Evolutionary conservation across 2,329 filamentous ascomycete genomes (phyloP).

Genomic region (Penicillium sp.): DNA sequence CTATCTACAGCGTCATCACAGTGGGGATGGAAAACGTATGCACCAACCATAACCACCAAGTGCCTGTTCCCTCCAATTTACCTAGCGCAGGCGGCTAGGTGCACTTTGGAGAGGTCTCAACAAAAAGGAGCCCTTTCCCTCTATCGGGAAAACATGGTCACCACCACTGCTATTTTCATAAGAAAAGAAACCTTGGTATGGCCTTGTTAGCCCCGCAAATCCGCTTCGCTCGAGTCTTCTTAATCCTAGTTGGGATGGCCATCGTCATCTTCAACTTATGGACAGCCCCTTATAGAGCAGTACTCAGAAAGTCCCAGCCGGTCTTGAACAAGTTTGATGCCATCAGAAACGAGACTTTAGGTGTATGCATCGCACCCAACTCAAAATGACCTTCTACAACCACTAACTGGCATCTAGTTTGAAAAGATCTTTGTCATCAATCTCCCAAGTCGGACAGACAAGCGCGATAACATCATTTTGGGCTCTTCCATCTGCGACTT

Average conservation of each 20-base stretch:
- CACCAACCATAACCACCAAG: too few relatives aligned
- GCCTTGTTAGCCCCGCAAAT: too few relatives aligned
- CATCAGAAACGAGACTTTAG: slow-evolving; percentile 4
- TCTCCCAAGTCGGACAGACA: slow-evolving; percentile 20
- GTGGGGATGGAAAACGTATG: too few relatives aligned
- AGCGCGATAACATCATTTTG: slow-evolving; percentile 22
- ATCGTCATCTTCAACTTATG: not conserved
- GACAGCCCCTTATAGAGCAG: not conserved
- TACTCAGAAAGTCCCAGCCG: slow-evolving; percentile 1
- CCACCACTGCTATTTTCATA: too few relatives aligned
- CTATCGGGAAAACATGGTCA: too few relatives aligned
- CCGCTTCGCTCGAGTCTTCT: not conserved
- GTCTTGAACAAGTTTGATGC: slow-evolving; percentile 2
- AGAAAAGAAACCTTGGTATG: too few relatives aligned
- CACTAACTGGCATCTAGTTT: slow-evolving; percentile 10
- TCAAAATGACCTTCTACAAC: not conserved
- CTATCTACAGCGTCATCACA: too few relatives aligned
- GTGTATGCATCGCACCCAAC: not conserved
- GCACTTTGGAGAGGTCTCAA: too few relatives aligned
- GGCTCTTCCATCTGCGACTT: slow-evolving; percentile 21
- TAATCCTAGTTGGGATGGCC: not conserved
- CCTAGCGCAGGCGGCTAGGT: too few relatives aligned
- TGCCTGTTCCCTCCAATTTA: too few relatives aligned
- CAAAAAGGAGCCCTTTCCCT: too few relatives aligned
- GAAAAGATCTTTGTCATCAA: slow-evolving; percentile 23